A percentile compares a stretch with the other conserved stretches of the same genome.
Evolutionary conservation across 768 basidiomycete genomes (phyloP).

Genomic region (Roridomyces roridus): DNA sequence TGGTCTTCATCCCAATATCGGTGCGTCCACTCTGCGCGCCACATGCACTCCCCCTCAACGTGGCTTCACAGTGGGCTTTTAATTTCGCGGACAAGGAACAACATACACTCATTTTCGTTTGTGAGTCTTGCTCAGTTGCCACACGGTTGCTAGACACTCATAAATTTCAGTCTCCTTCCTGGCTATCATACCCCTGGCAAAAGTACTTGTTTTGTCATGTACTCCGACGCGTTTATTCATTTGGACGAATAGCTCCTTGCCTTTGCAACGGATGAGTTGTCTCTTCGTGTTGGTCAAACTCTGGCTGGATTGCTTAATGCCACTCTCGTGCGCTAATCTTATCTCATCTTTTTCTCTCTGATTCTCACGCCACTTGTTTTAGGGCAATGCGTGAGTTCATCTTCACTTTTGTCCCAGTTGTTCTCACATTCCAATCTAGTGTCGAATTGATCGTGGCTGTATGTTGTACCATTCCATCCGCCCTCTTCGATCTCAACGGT

Average conservation of each 20-base stretch:
- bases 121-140: conserved; percentile 47
- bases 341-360: not conserved
- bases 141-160: not conserved
- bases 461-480: conserved; percentile 34
- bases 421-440: conserved; percentile 35
- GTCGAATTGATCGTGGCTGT: conserved; percentile 83
- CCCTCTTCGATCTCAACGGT: not conserved
- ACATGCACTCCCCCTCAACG: too few species aligned
- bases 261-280: conserved; percentile 87
- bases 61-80: conserved; percentile 67
- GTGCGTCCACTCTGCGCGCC: conserved; percentile 39
- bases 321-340: conserved; percentile 61
- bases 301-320: conserved; percentile 87
- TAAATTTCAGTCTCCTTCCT: conserved; percentile 67
- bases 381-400: conserved; percentile 59
- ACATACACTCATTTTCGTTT: conserved; percentile 74
- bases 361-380: conserved; percentile 3
- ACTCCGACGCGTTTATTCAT: conserved; percentile 2
- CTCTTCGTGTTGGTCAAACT: conserved; percentile 82
- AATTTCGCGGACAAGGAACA: conserved; percentile 58
- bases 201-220: conserved; percentile 45
- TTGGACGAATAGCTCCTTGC: conserved; percentile 69
- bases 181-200: conserved; percentile 85
- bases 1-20: conserved; percentile 75
- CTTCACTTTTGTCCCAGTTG: conserved; percentile 35